Evolutionary conservation across 2,329 filamentous ascomycete species (phyloP), one percentile per base, ranked within the genome.

Genomic region (Mariannaea elegans): DNA sequence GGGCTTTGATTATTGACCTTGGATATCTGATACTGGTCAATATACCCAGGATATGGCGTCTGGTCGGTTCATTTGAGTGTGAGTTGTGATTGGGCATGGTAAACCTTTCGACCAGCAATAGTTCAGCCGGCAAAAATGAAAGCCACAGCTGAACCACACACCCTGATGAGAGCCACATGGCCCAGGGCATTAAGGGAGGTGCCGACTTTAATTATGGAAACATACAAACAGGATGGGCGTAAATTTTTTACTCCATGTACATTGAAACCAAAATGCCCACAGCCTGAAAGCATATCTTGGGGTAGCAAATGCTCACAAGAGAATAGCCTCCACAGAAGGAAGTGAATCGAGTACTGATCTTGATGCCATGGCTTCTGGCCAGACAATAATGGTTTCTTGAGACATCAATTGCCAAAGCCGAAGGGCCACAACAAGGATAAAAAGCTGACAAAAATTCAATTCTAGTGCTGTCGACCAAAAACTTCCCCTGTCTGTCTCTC

Each of bases 31-130:
- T 12, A 82, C 83, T 75, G 78, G 3, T 80, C 83, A 7, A 78
- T 70, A n/a, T 84, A 24, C 74, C 76, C 2, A 86, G 56, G 12
- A 85, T 75, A 71, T 86, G 82, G 65, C 82, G 86, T 7, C 82
- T 82, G 41, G 85, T 82, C 82, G 82, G 84, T 36, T 76, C 74
- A 12, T 72, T 78, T 1, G 75, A 73, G 3, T 73, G 63, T 3
- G 80, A 77, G 49, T 74, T 61, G 10, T 77, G 64, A 6, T 77
- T 71, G 4, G 83, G 72, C 5, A 73, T 75, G 59, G n/a, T n/a
- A n/a, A n/a, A n/a, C n/a, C n/a, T n/a, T n/a, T n/a, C n/a, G n/a
- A n/a, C n/a, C n/a, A 80, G 81, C 18, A 82, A 60, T 2, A 82
- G 70, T 7, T n/a, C n/a, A n/a, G n/a, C 80, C 80, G n/a, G 76